A percentile compares a stretch with the other conserved stretches of the same genome.
Conservation (phyloP, 192 early-diverging fungal species). For the Coemansia sp. region DNA sequence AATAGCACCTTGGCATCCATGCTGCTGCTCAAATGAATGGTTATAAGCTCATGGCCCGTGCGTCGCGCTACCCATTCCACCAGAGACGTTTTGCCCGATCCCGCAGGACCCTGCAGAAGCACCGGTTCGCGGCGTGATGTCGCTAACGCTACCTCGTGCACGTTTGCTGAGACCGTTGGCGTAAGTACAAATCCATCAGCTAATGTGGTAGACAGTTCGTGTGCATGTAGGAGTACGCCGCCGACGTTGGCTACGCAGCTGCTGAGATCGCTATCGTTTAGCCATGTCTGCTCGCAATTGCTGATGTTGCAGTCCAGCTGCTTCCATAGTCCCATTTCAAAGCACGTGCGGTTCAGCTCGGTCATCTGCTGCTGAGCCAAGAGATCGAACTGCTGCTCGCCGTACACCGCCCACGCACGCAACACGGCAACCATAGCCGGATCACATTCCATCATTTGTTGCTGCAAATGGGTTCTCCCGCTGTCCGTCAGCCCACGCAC, state of each 20-base stretch:
- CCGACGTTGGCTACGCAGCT: slow-evolving; percentile 41
- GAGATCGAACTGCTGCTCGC: slow-evolving; percentile 21
- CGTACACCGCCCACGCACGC: slow-evolving; percentile 30
- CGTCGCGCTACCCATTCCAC: slow-evolving; percentile 83
- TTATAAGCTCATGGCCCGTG: slow-evolving; percentile 80
- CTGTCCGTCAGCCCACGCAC: slow-evolving; percentile 24
- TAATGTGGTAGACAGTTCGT: slow-evolving; percentile 12
- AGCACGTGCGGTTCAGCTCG: slow-evolving; percentile 5
- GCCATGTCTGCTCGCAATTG: slow-evolving; percentile 15
- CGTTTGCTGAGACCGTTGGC: slow-evolving; percentile 69
- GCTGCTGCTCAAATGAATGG: slow-evolving; percentile 94
- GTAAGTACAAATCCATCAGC: slow-evolving; percentile 67
- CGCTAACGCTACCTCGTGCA: slow-evolving; percentile 80
- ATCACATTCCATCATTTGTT: background rate
- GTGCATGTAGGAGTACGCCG: slow-evolving; percentile 49
- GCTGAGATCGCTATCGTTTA: slow-evolving; percentile 23
- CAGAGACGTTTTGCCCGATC: slow-evolving; percentile 87
- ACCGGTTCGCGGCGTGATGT: slow-evolving; percentile 84
- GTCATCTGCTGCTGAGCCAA: slow-evolving; percentile 12
- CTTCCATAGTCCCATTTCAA: slow-evolving; percentile 18
- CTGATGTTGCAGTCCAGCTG: background rate
- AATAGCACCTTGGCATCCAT: slow-evolving; percentile 93
- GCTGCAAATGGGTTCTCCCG: slow-evolving; percentile 19
- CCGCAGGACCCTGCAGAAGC: slow-evolving; percentile 80
- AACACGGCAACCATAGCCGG: slow-evolving; percentile 8